These are phyloP conservation scores for Sanghuangporus baumii DNA, from an alignment of 1,284 basidiomycete genomes.

Conservation along the genomic window DNA sequence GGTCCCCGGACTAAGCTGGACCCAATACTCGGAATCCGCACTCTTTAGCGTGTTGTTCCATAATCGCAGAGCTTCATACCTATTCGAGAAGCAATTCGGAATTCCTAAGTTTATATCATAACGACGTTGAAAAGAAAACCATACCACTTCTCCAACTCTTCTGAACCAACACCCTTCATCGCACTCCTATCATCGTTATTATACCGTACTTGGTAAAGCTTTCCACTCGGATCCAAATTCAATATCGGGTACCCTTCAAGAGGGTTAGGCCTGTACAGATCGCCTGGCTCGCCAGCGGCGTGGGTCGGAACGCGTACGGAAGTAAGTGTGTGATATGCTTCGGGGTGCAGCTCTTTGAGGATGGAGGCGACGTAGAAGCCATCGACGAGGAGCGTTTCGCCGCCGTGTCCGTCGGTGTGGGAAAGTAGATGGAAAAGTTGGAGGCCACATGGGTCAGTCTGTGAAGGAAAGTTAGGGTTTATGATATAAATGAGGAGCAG, in stretches of 20 bases:
- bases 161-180: constrained; percentile 53
- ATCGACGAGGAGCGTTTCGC: constrained; percentile 87
- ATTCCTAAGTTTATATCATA: too few relatives aligned
- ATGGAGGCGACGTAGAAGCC: constrained; percentile 88
- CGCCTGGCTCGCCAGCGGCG: constrained; percentile 75
- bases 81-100: too few relatives aligned
- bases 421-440: constrained; percentile 94
- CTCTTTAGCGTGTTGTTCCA: constrained; percentile 80
- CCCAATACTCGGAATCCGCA: constrained; percentile 87
- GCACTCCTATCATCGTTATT: constrained; percentile 94
- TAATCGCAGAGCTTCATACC: constrained; percentile 77
- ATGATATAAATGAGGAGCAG: not conserved
- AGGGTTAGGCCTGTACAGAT: constrained; percentile 60
- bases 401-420: constrained; percentile 79
- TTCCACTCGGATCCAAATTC: constrained; percentile 57
- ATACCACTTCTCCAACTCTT: constrained; percentile 67
- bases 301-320: constrained; percentile 74
- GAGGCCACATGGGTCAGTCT: constrained; percentile 90
- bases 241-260: constrained; percentile 62
- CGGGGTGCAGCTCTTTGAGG: constrained; percentile 69
- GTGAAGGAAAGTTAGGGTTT: constrained; percentile 8
- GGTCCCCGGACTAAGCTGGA: constrained; percentile 81
- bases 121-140: constrained; percentile 17
- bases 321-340: constrained; percentile 69
- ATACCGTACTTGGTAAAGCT: constrained; percentile 81